Evolutionary conservation across 495 filamentous ascomycete species (phyloP).

Genomic region (Hypoxylon lienhwacheense): DNA sequence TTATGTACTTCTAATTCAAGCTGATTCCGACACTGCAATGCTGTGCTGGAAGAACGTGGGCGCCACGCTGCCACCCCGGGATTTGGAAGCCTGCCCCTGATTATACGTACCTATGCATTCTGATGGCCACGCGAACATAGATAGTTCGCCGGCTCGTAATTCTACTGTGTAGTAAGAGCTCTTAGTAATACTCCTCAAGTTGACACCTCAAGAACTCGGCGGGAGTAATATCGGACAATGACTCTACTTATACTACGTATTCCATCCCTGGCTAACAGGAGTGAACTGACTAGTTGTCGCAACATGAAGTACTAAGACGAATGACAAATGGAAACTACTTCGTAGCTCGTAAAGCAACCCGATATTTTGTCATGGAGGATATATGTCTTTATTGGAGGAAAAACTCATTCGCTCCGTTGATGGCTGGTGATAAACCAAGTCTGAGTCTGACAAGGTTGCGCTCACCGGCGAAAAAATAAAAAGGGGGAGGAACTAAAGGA

Average conservation of each 20-base stretch:
- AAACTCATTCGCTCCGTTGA: too few species aligned
- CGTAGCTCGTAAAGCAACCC: too few species aligned
- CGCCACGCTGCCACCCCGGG: constrained; percentile 24
- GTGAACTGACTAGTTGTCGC: too few species aligned
- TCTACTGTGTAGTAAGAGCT: constrained; percentile 3
- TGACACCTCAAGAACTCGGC: constrained; percentile 1
- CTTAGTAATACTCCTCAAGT: constrained; percentile 8
- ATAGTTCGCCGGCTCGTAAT: constrained; percentile 7
- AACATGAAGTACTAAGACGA: not conserved
- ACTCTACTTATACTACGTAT: too few species aligned
- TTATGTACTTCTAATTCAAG: constrained; percentile 27
- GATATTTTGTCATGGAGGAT: too few species aligned
- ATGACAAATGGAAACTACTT: too few species aligned
- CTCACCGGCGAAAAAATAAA: not conserved
- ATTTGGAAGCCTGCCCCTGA: constrained; percentile 34
- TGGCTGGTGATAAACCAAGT: too few species aligned
- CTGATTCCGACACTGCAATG: constrained; percentile 22
- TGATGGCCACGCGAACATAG: constrained; percentile 13
- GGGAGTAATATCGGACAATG: constrained; percentile 12
- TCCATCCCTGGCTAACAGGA: constrained; percentile 18
- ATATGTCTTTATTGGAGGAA: too few species aligned
- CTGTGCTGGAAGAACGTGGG: constrained; percentile 19
- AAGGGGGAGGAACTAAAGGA: not conserved
- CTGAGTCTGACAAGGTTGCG: too few species aligned
- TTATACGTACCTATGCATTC: constrained; percentile 9